Base-by-base conservation (phyloP, 208 protist genomes). In the Trypanosoma lewisi region DNA sequence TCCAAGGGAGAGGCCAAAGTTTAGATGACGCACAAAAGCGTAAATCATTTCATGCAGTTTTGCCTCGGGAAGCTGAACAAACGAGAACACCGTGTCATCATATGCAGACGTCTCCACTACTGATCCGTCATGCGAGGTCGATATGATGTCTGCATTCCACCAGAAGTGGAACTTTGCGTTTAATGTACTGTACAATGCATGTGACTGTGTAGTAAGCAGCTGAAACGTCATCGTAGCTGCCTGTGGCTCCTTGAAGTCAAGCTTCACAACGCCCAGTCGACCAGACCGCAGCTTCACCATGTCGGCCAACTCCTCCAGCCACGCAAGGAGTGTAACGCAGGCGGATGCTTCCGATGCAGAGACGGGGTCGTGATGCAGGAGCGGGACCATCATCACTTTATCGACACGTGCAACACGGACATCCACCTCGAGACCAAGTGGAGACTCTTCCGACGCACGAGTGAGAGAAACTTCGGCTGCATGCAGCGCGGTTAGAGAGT, bases 111-210 rank as follows among this genome's bases (percentile, higher is more conserved):
- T n/a, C n/a, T n/a, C n/a, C n/a, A n/a, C n/a, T n/a, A n/a, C n/a
- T n/a, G n/a, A n/a, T n/a, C n/a, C n/a, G n/a, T n/a, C n/a, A n/a
- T n/a, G n/a, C n/a, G n/a, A n/a, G n/a, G n/a, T 44, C 17, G 34
- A 14, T 8, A 80, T 57, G 36, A 81, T 70, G 44, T 85, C 78
- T 0, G 78, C 78, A 49, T 79, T 81, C 70, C 75, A 85, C 78
- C 78, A 85, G 45, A 85, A 67, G 37, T 55, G 49, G 42, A 81
- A 60, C 36, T 67, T 54, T 1, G 4, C 30, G n/a, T 44, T 45
- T 8, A 66, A 33, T 19, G 28, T 34, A 19, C 54, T 27, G 16
- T 68, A 68, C 30, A 54, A 21, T 4, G n/a, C 31, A 21, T 31
- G 17, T 30, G 37, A 48, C 23, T 39, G 4, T 4, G 34, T n/a